A percentile compares a stretch with the other conserved stretches of the same genome.
phyloP scores from a whole-genome alignment of 2,329 filamentous ascomycete genomes.

The Epichloe aotearoae region DNA sequence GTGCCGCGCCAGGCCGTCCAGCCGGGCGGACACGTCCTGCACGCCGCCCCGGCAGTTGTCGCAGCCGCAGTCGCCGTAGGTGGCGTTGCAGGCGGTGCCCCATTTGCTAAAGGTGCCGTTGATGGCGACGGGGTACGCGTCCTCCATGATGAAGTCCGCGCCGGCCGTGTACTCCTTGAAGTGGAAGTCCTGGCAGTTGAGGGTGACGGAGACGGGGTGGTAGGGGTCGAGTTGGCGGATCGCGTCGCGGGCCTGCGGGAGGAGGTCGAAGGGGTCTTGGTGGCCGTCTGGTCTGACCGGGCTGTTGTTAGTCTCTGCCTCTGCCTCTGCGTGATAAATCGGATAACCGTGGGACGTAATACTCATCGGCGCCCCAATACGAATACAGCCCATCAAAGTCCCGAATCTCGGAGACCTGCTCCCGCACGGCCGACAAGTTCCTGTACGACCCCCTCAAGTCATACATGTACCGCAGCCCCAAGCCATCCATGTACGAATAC shows the following conservation, averaged over 20 bases:
- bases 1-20: conserved; percentile 25
- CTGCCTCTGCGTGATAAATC: not conserved
- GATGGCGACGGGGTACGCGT: conserved; percentile 46
- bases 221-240: conserved; percentile 43
- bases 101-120: conserved; percentile 42
- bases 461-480: conserved; percentile 30
- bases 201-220: conserved; percentile 43
- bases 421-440: conserved; percentile 26
- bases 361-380: conserved; percentile 35
- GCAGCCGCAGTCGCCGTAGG: conserved; percentile 50
- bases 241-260: conserved; percentile 26
- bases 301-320: not conserved
- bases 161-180: conserved; percentile 40
- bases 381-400: conserved; percentile 27
- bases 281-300: conserved; percentile 35
- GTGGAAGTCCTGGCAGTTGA: conserved; percentile 51
- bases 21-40: conserved; percentile 32
- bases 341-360: conserved; percentile 3
- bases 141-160: conserved; percentile 46
- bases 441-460: conserved; percentile 30
- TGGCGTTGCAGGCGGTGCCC: conserved; percentile 42
- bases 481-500: conserved; percentile 26
- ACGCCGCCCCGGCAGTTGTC: conserved; percentile 44
- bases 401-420: conserved; percentile 27
- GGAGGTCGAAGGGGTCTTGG: conserved; percentile 37